These are phyloP conservation scores for Gossypium mustelinum DNA, from an alignment of 345 rosid species.

Conservation along the genomic window DNA sequence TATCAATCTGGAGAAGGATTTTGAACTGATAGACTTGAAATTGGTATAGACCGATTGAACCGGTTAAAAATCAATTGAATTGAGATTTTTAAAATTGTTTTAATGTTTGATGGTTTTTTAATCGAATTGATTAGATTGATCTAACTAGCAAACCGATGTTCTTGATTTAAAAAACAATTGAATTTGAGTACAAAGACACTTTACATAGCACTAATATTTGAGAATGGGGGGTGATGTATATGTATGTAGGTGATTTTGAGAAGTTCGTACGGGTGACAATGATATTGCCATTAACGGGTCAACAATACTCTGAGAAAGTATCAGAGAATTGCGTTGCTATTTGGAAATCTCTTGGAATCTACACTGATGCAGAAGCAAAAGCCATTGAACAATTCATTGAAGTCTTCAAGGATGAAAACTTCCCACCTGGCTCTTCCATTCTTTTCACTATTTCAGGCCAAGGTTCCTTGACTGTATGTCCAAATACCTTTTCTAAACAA, in stretches of 20 bases:
- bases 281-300: constrained; percentile 63
- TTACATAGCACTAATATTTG: too few species aligned
- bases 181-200: too few species aligned
- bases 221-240: too few species aligned
- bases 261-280: constrained; percentile 57
- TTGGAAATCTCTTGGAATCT: constrained; percentile 71
- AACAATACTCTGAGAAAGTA: constrained; percentile 69
- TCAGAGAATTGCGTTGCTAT: constrained; percentile 61
- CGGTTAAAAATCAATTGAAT: too few species aligned
- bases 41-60: too few species aligned
- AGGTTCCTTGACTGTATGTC: constrained; percentile 55
- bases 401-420: constrained; percentile 54
- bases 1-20: too few species aligned
- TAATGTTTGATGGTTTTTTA: too few species aligned
- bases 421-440: constrained; percentile 71
- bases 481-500: neutral
- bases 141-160: too few species aligned
- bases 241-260: constrained; percentile 47
- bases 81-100: too few species aligned
- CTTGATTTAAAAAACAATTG: too few species aligned
- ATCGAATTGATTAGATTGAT: too few species aligned
- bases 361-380: constrained; percentile 65
- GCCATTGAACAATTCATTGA: constrained; percentile 55
- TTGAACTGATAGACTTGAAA: accelerated
- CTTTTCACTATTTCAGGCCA: constrained; percentile 52